Percentiles rank a stretch among this genome's conserved stretches.
These are phyloP conservation scores for Calocera cornea DNA, from an alignment of 768 basidiomycete genomes.

Conservation along the genomic window DNA sequence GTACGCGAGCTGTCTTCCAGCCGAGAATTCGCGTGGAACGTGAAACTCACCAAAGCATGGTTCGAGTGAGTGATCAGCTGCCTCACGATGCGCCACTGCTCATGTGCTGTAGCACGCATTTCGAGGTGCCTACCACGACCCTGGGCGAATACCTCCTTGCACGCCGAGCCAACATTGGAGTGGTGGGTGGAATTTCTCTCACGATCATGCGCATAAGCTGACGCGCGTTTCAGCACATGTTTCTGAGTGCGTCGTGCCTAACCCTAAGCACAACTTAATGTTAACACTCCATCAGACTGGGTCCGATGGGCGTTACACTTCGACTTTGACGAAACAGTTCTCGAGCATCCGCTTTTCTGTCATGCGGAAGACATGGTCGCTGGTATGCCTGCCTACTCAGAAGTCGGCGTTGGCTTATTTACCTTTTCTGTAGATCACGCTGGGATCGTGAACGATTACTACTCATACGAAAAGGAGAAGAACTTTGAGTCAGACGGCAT, in stretches of 20 bases:
- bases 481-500: background rate
- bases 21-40: background rate
- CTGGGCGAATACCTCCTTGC: background rate
- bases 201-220: background rate
- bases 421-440: background rate
- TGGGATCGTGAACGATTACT: background rate
- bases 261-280: background rate
- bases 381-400: background rate
- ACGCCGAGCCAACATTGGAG: background rate
- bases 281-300: background rate
- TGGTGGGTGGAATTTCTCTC: background rate
- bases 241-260: background rate
- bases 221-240: background rate
- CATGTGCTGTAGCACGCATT: background rate
- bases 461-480: slow-evolving; percentile 1
- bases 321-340: background rate
- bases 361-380: background rate
- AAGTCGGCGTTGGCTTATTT: background rate
- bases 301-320: background rate
- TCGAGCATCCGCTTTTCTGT: background rate
- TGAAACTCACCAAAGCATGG: background rate
- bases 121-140: background rate
- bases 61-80: background rate
- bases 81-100: background rate
- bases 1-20: background rate